phyloP scores from a whole-genome alignment of 1,139 yeast species.

The Blastobotrys capitulatus region DNA sequence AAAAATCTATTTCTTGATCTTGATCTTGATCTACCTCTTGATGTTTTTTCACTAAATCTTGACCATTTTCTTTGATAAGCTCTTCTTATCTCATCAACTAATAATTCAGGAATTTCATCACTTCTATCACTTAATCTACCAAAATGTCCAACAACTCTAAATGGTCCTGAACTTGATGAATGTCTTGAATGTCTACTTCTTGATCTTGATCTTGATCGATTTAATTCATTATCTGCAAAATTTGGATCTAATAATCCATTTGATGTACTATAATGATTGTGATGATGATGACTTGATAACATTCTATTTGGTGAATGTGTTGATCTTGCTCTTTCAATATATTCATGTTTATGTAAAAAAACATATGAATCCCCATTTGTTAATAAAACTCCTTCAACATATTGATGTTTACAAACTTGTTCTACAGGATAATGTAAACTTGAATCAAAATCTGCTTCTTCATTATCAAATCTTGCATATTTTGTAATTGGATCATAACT shows the following conservation, averaged over 20 bases:
- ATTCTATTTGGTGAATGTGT: not conserved
- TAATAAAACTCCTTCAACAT: constrained; percentile 7
- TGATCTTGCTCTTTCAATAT: not conserved
- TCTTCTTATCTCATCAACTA: constrained; percentile 3
- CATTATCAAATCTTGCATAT: constrained; percentile 10
- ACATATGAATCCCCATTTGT: constrained; percentile 9
- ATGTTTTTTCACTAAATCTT: not conserved
- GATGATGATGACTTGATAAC: not conserved
- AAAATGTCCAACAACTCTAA: constrained; percentile 3
- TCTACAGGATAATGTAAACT: constrained; percentile 6
- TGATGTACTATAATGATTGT: not conserved
- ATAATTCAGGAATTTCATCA: constrained; percentile 8
- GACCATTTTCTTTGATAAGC: constrained; percentile 1
- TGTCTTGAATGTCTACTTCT: not conserved
- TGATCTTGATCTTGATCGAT: not conserved
- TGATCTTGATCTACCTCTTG: not conserved
- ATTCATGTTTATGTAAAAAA: constrained; percentile 3
- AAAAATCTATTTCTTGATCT: not conserved
- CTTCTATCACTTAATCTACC: constrained; percentile 7
- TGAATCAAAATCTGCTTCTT: constrained; percentile 8
- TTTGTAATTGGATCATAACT: constrained; percentile 9
- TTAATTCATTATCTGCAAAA: not conserved
- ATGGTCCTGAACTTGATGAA: not conserved
- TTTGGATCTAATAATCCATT: not conserved
- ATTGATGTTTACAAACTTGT: not conserved